These are phyloP conservation scores for Tympanopsis confertula DNA, from an alignment of 2,329 filamentous ascomycete species.

Conservation along the genomic window DNA sequence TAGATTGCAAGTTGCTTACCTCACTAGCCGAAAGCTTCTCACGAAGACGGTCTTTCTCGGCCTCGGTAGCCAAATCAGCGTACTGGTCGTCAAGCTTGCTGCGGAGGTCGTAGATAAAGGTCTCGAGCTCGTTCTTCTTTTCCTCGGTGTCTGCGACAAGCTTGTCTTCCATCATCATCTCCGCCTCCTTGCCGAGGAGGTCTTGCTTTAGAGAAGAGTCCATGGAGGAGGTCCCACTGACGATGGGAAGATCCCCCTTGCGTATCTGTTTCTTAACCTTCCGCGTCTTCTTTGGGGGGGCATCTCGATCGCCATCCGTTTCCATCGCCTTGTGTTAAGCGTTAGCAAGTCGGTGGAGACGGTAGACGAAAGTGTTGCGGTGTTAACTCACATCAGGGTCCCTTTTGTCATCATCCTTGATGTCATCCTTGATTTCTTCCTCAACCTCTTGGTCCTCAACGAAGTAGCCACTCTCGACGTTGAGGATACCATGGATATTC, in stretches of 20 bases:
- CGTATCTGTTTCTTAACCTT: slow-evolving; percentile 99
- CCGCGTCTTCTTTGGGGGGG: slow-evolving; percentile 68
- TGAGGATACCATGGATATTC: slow-evolving; percentile 91
- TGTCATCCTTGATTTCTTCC: slow-evolving; percentile 72
- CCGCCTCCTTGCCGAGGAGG: slow-evolving; percentile 69
- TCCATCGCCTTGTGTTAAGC: slow-evolving; percentile 61
- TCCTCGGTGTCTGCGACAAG: slow-evolving; percentile 95
- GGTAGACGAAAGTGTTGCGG: slow-evolving; percentile 5
- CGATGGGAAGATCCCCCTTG: slow-evolving; percentile 87
- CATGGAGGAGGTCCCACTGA: slow-evolving; percentile 69
- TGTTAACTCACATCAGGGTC: slow-evolving; percentile 60
- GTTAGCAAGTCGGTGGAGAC: slow-evolving; percentile 9
- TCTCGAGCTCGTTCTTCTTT: slow-evolving; percentile 99
- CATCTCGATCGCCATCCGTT: slow-evolving; percentile 57
- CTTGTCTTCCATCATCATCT: slow-evolving; percentile 98
- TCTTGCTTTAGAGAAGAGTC: slow-evolving; percentile 55
- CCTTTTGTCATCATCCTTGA: slow-evolving; percentile 41
- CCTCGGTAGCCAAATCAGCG: slow-evolving; percentile 75
- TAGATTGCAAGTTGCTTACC: too few species aligned
- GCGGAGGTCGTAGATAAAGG: slow-evolving; percentile 90
- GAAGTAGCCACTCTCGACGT: slow-evolving; percentile 93
- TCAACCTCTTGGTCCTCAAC: slow-evolving; percentile 97
- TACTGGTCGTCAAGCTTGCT: slow-evolving; percentile 92
- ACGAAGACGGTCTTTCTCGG: slow-evolving; percentile 80
- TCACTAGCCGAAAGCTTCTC: slow-evolving; percentile 74